Conservation (phyloP, 2,329 filamentous ascomycete genomes). For the Fusarium sp. region DNA sequence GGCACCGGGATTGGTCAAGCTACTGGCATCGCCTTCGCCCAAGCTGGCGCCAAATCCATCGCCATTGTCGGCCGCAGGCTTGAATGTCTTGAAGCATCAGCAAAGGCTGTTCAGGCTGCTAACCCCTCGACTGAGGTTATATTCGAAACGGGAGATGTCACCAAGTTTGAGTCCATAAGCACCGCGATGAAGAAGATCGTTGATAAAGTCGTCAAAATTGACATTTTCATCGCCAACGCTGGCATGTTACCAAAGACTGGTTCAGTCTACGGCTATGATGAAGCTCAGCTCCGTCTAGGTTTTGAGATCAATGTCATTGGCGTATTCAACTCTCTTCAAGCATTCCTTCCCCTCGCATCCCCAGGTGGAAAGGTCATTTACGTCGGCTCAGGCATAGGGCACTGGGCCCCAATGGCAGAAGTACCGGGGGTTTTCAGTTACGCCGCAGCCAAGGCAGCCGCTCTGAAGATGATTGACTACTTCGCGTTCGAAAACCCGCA, state of each 20-base stretch:
- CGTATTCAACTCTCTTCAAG: constrained; percentile 38
- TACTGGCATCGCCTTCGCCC: constrained; percentile 65
- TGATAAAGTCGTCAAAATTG: constrained; percentile 9
- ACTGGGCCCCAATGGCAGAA: constrained; percentile 28
- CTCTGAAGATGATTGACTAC: constrained; percentile 48
- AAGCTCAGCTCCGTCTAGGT: background rate
- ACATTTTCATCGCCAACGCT: constrained; percentile 27
- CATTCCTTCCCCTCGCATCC: constrained; percentile 31
- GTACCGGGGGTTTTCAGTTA: constrained; percentile 43
- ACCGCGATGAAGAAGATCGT: background rate
- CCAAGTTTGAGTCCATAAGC: background rate
- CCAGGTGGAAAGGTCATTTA: constrained; percentile 34
- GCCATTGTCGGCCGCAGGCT: constrained; percentile 51
- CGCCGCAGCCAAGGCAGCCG: constrained; percentile 48
- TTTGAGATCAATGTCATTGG: constrained; percentile 41
- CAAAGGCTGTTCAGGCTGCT: background rate
- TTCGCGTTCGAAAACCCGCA: constrained; percentile 49
- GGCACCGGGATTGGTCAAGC: constrained; percentile 70
- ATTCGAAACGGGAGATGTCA: background rate
- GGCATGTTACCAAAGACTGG: background rate
- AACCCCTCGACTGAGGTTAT: background rate
- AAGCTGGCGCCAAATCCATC: constrained; percentile 50
- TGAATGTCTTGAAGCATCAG: constrained; percentile 40
- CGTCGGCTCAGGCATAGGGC: constrained; percentile 29
- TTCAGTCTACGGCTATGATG: background rate